Base-by-base conservation (phyloP, 2,329 filamentous ascomycete genomes). In the Exophiala alcalophila region DNA sequence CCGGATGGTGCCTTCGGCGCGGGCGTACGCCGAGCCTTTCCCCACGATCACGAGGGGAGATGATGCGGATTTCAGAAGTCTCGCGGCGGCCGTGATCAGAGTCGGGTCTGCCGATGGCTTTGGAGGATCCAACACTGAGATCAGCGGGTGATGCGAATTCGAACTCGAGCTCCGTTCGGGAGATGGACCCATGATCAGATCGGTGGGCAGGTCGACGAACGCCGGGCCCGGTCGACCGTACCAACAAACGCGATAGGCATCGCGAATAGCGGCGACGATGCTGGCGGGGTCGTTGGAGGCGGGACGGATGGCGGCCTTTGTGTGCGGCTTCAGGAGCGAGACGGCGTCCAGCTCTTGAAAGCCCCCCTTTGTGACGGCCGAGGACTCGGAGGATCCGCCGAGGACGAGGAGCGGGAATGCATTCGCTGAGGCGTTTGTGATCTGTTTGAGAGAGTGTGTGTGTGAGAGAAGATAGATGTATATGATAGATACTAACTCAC, bases 341-440 rank as follows among this genome's bases (percentile, higher is more conserved):
- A 79, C 65, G 15, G 74, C 71, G 54, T 79, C 74, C 42, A 79
- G 63, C 56, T 79, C 75, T 58, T 79, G 76, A 50, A 80, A 79
- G 20, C 69, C 73, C 15, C 73, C 74, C 52, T 75, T 76, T 7
- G 68, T 71, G 12, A 71, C 62, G 10, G 71, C 62, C 47, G 73
- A 67, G 1, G 72, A 72, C 56, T 78, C 74, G 27, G 67, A 69
- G 3, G 74, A 74, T 2, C 76, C 76, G 11, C 71, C 73, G 2
- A 80, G 66, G 2, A 78, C 63, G 2, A 79, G 63, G 5, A 78
- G 57, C 2, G 77, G 76, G 51, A 74, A 79, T 15, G 68, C 69
- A 59, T 78, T 78, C n/a, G 65, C 71, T 26, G 66, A 67, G 5
- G 75, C 61, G 53, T 76, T 77, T 18, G 69, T 68, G 30, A 75